Base-by-base conservation (phyloP, 495 filamentous ascomycete species). In the Trypethelium eluteriae region DNA sequence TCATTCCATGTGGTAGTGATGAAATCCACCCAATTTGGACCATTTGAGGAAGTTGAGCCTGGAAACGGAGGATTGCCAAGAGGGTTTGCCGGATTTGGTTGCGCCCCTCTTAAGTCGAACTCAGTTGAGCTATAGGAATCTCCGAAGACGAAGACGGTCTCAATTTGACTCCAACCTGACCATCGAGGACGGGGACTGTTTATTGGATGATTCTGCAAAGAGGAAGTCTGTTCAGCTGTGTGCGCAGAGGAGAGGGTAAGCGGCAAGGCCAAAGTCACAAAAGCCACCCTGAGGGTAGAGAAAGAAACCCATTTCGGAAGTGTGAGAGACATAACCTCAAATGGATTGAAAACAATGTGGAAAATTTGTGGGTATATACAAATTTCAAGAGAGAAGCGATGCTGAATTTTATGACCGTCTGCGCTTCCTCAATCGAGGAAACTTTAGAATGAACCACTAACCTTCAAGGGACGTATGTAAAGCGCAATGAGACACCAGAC, bases 41-140 rank as follows among this genome's bases (percentile, higher is more conserved):
- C 84, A 68, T 85, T 86, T 25, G 78, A 73, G 5, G 82, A 81
- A 47, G 83, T 83, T 53, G 74, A 77, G 46, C 83, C 83, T 72
- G 85, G 86, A 53, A 84, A 85, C 0, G 75, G 59, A 9, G 91
- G 90, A 73, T 93, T 96, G 35, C 91, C 91, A 66, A 94, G 79
- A 0, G 91, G 89, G 73, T 92, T 90, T 36, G 77, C 64, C 10
- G 79, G 72, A 25, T 82, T 81, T 10, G 91, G 89, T 66, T 89
- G 85, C 14, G 81, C 76, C 10, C 39, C 12, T 62, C 78, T 76
- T 49, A 81, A 75, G 71, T 90, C 82, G 79, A 94, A 96, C 59
- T 83, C 84, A 18, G 85, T 88, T 57, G 76, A 76, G 18, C 82
- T 83, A 70, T 88, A 90, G 1, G 85, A 88, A 72, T 89, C 82